Conservation (phyloP, 805 yeast species). For the Saccharomycopsis schoenii region DNA sequence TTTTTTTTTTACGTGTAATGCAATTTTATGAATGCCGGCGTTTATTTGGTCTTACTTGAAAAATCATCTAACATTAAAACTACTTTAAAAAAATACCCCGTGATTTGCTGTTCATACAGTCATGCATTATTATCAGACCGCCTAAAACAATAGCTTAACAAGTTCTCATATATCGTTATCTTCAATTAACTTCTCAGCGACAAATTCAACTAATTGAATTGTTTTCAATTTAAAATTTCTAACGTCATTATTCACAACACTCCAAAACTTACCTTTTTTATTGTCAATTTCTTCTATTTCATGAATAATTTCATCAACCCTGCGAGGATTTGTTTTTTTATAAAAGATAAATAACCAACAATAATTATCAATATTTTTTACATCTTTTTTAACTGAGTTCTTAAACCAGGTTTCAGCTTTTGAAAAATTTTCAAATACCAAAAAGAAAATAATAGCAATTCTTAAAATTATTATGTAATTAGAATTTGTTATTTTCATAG, state of each 20-base stretch:
- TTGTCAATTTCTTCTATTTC: constrained; percentile 41
- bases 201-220: constrained; percentile 31
- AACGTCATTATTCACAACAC: constrained; percentile 37
- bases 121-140: no score
- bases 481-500: constrained; percentile 57
- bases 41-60: background rate
- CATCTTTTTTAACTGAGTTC: constrained; percentile 47
- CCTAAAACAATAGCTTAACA: no score
- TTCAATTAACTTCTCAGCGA: constrained; percentile 19
- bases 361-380: constrained; percentile 69
- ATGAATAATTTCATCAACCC: constrained; percentile 18
- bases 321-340: constrained; percentile 22
- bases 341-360: constrained; percentile 47
- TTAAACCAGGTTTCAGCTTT: constrained; percentile 71
- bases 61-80: no score
- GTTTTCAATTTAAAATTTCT: constrained; percentile 34
- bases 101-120: no score
- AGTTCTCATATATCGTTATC: background rate
- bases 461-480: constrained; percentile 46
- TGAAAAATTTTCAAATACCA: constrained; percentile 43
- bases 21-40: background rate
- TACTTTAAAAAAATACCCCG: no score
- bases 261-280: constrained; percentile 56
- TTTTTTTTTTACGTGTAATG: background rate
- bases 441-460: constrained; percentile 61